Evolutionary conservation across 495 filamentous ascomycete species (phyloP).

Genomic region (Podospora comata): DNA sequence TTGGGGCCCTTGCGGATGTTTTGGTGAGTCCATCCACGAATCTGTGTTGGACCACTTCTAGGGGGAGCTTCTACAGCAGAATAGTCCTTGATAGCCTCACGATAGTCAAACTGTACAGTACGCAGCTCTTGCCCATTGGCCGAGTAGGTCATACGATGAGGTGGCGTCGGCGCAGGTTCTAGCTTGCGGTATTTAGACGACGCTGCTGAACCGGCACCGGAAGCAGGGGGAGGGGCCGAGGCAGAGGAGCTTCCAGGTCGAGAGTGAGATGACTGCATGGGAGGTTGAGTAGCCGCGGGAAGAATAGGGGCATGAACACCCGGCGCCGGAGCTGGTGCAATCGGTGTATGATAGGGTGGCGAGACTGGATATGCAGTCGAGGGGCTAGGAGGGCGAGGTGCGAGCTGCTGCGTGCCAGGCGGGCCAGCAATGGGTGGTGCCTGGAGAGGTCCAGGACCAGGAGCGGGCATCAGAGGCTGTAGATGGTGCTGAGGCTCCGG

Average conservation of each 20-base stretch:
- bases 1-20: slow-evolving; percentile 33
- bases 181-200: slow-evolving; percentile 46
- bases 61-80: slow-evolving; percentile 44
- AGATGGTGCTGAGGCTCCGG: slow-evolving; percentile 30
- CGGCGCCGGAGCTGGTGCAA: background rate
- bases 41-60: slow-evolving; percentile 43
- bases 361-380: background rate
- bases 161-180: slow-evolving; percentile 46
- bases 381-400: background rate
- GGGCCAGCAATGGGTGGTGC: slow-evolving; percentile 4
- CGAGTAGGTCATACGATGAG: slow-evolving; percentile 40
- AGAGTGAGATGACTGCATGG: slow-evolving; percentile 15
- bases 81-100: slow-evolving; percentile 48
- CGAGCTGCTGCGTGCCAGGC: background rate
- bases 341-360: background rate
- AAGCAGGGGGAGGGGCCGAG: slow-evolving; percentile 27
- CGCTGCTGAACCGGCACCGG: slow-evolving; percentile 8
- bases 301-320: slow-evolving; percentile 8
- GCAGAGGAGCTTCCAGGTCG: slow-evolving; percentile 29
- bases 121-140: slow-evolving; percentile 43
- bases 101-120: slow-evolving; percentile 48
- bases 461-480: slow-evolving; percentile 24
- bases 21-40: slow-evolving; percentile 51
- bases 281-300: slow-evolving; percentile 1
- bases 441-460: slow-evolving; percentile 22